These are phyloP conservation scores for Pythium graminicola DNA, from an alignment of 352 stramenopile genomes.

Conservation along the genomic window DNA sequence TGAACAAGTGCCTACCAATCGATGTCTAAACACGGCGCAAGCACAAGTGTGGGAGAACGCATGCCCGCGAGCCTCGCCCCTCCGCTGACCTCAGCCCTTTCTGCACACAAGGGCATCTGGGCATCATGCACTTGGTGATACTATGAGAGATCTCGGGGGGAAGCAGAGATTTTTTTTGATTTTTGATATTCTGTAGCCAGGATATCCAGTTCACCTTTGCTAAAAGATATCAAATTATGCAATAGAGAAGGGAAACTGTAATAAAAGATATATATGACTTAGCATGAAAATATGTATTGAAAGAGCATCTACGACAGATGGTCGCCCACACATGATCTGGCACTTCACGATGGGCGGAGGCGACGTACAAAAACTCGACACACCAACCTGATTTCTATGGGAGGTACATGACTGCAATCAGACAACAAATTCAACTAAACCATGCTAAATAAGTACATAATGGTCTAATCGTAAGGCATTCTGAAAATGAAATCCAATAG, in stretches of 20 bases:
- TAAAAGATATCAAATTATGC: not conserved
- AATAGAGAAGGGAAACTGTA: not conserved
- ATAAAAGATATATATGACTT: not conserved
- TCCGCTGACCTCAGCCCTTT: not conserved
- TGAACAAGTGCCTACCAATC: conserved; percentile 3
- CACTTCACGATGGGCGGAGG: not conserved
- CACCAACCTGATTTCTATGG: conserved; percentile 13
- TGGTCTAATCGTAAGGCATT: not conserved
- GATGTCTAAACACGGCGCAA: not conserved
- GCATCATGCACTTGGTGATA: not conserved
- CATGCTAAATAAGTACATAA: conserved; percentile 1
- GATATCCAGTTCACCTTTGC: not conserved
- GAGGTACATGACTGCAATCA: conserved; percentile 1
- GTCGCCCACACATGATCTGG: conserved; percentile 8
- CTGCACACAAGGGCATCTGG: not conserved
- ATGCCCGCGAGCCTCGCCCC: not conserved
- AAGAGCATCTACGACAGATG: conserved; percentile 2
- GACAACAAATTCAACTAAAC: not conserved
- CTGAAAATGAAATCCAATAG: no score
- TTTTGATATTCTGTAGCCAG: not conserved
- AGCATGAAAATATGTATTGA: not conserved
- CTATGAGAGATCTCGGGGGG: conserved; percentile 5
- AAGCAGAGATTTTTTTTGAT: not conserved
- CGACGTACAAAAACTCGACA: conserved; percentile 1
- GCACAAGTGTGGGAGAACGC: not conserved